These are phyloP conservation scores for Dactylellina sp. DNA, from an alignment of 2,329 filamentous ascomycete genomes.

Conservation along the genomic window DNA sequence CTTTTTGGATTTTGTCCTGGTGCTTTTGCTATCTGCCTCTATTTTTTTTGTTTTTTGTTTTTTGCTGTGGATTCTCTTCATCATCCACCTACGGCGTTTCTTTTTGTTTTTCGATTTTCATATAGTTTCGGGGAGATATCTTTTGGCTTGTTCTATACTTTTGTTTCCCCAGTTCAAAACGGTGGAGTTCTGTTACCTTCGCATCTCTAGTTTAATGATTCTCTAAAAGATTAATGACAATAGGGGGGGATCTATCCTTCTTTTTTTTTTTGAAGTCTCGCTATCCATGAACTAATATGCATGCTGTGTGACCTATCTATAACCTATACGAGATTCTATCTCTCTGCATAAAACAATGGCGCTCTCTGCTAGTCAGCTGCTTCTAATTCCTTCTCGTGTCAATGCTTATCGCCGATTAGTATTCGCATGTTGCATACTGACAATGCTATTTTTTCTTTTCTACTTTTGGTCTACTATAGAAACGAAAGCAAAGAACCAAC, in stretches of 20 bases:
- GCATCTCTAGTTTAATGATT: constrained; percentile 30
- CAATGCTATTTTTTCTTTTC: too few species aligned
- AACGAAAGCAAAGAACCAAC: too few species aligned
- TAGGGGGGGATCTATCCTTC: background rate
- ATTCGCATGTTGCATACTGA: background rate
- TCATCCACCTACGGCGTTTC: constrained; percentile 34
- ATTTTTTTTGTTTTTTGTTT: constrained; percentile 17
- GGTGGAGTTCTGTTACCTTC: constrained; percentile 31
- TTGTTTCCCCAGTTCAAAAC: constrained; percentile 16
- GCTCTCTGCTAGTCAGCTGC: background rate
- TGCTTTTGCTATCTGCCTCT: constrained; percentile 3
- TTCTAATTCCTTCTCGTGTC: background rate
- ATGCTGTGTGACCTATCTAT: too few species aligned
- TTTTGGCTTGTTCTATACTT: constrained; percentile 3
- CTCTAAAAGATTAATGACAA: constrained; percentile 40
- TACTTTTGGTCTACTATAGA: too few species aligned
- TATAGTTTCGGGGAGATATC: background rate
- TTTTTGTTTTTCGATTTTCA: constrained; percentile 8
- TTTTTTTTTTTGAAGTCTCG: background rate
- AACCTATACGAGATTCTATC: too few species aligned
- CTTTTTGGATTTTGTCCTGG: background rate
- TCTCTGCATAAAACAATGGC: background rate
- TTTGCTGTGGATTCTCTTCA: background rate
- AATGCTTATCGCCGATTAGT: constrained; percentile 1
- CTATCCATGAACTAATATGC: too few species aligned